phyloP scores from a whole-genome alignment of 1,284 basidiomycete genomes.

The Malassezia furfur region DNA sequence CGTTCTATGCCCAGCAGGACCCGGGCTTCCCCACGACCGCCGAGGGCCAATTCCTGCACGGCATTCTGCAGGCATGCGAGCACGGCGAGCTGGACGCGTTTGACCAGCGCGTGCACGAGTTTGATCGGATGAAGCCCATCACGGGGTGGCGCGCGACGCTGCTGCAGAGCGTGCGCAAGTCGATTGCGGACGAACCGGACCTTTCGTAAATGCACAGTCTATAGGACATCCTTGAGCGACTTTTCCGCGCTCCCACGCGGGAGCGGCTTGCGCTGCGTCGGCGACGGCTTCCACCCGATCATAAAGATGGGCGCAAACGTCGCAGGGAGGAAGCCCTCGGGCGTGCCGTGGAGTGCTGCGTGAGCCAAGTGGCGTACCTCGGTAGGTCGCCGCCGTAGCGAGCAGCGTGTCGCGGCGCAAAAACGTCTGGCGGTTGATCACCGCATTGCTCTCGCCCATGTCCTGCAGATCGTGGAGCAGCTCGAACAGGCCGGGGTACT shows the following conservation, averaged over 20 bases:
- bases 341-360: slow-evolving; percentile 56
- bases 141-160: slow-evolving; percentile 42
- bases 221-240: slow-evolving; percentile 61
- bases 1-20: slow-evolving; percentile 45
- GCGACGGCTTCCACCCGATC: slow-evolving; percentile 96
- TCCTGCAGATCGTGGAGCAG: slow-evolving; percentile 80
- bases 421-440: slow-evolving; percentile 57
- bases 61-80: slow-evolving; percentile 38
- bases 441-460: slow-evolving; percentile 94
- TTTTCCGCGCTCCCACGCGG: slow-evolving; percentile 72
- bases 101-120: slow-evolving; percentile 39
- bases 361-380: slow-evolving; percentile 50
- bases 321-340: slow-evolving; percentile 72
- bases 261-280: slow-evolving; percentile 71
- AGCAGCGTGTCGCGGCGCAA: slow-evolving; percentile 77
- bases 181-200: slow-evolving; percentile 43
- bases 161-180: slow-evolving; percentile 35
- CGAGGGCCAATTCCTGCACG: slow-evolving; percentile 45
- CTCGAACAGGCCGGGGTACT: slow-evolving; percentile 93
- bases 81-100: slow-evolving; percentile 38
- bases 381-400: slow-evolving; percentile 83
- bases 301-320: slow-evolving; percentile 94
- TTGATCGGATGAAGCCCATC: slow-evolving; percentile 41
- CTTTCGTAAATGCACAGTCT: slow-evolving; percentile 24
- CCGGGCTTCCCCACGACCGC: slow-evolving; percentile 42